Base-by-base conservation (phyloP, 768 basidiomycete species). In the Leccinum incarnatum region DNA sequence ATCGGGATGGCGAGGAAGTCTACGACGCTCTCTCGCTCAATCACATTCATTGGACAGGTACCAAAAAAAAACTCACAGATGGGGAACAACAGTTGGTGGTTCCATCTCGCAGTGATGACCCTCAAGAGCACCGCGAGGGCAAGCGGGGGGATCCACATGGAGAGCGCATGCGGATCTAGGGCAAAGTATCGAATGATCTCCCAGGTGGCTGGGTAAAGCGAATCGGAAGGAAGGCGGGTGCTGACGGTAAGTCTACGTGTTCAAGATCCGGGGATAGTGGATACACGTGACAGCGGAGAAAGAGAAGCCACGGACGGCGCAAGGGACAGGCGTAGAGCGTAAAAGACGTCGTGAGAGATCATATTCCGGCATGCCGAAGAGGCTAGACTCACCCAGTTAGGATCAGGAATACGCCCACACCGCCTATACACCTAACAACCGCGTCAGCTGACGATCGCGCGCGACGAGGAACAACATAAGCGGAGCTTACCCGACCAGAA, bases 341-440 rank as follows among this genome's bases (percentile, higher is more conserved):
- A 42, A 15, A 14, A 5, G n/a, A 19, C 7, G 1, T 19, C 42
- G n/a, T 45, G 19, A 45, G 19, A 19, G 19, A 45, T 45, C 42
- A 45, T 2, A 11, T 19, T 45, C 0, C 42, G 10, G 42, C 4
- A 17, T 50, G 25, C 50, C 10, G 46, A 51, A 0, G 15, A 34
- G 37, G 52, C 29, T 25, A 45, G 21, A 67, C 81, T 57, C 64
- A 91, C 89, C 93, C 95, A 0, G 95, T 98, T 65, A 89, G 79
- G 45, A 98, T 84, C 49, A 99, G 78, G 74, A 98, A 99, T 9
- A 88, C 84, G 15, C 96, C 96, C 32, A 98, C 93, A n/a, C 96
- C 95, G 10, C 95, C 95, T 42, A 98, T 98, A 66, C 89, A 90
- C 14, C 86, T 86, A 55, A 23, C 3, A 30, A 54, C 0, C 34